phyloP scores from a whole-genome alignment of 495 filamentous ascomycete species.

The Alectoria sarmentosa region DNA sequence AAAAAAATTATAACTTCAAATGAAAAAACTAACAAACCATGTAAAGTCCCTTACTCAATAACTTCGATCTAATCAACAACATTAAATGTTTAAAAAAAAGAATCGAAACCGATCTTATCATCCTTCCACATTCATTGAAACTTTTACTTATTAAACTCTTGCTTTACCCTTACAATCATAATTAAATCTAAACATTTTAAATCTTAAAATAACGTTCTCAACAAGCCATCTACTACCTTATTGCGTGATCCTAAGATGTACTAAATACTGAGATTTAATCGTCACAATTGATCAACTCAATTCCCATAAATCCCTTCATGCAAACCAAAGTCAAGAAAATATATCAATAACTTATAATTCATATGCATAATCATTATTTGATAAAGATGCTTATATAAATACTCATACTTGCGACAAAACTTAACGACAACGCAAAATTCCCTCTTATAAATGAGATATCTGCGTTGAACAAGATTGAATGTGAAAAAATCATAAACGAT shows the following conservation, averaged over 20 bases:
- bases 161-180: too few species aligned
- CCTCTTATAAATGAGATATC: constrained; percentile 13
- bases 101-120: too few species aligned
- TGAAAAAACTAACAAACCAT: too few species aligned
- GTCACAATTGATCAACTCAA: neutral
- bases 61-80: too few species aligned
- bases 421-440: neutral
- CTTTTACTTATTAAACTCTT: too few species aligned
- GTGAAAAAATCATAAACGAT: constrained; percentile 12
- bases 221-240: constrained; percentile 1
- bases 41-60: too few species aligned
- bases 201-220: neutral
- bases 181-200: neutral
- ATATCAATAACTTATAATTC: neutral
- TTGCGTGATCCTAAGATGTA: too few species aligned
- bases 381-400: constrained; percentile 13
- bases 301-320: neutral
- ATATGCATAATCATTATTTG: neutral
- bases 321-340: neutral
- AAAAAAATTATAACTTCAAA: too few species aligned
- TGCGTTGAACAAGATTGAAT: neutral
- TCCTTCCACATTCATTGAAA: too few species aligned
- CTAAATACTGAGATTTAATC: neutral
- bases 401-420: constrained; percentile 12
- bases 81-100: too few species aligned